A percentile compares a stretch with the other conserved stretches of the same genome.
Evolutionary conservation across 305 asterid species (phyloP).

Genomic region (Withania somnifera): DNA sequence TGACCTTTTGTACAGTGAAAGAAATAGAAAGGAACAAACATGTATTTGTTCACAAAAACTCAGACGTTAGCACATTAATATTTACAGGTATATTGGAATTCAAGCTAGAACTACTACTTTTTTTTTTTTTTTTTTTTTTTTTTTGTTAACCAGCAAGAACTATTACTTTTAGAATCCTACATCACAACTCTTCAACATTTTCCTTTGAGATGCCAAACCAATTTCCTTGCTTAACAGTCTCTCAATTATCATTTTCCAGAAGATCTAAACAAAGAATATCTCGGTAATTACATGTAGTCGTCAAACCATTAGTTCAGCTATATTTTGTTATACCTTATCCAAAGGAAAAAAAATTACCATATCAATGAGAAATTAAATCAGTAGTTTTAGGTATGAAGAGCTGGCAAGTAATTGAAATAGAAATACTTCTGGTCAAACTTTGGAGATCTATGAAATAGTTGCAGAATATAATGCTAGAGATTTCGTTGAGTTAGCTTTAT

Average conservation of each 20-base stretch:
- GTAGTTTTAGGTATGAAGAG: not conserved
- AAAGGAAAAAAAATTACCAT: not conserved
- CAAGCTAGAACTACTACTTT: not conserved
- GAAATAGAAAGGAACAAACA: constrained; percentile 2
- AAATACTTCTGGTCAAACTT: not conserved
- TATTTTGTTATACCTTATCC: not conserved
- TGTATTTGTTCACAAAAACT: not conserved
- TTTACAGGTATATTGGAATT: not conserved
- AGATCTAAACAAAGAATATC: not conserved
- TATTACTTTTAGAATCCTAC: not conserved
- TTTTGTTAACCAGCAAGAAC: not conserved
- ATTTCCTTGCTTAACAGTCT: not conserved
- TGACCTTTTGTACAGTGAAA: not conserved
- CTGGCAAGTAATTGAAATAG: not conserved
- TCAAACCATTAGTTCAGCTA: not conserved
- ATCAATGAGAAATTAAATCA: not conserved
- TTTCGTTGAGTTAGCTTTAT: not conserved
- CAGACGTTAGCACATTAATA: not conserved
- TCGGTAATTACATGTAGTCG: not conserved
- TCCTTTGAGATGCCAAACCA: not conserved
- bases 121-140: too few species aligned
- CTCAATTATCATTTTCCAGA: not conserved
- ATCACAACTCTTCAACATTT: not conserved
- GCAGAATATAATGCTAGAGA: not conserved
- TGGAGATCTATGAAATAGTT: not conserved